Base-by-base conservation (phyloP, 164 flowering plant genomes). In the Saururus chinensis region DNA sequence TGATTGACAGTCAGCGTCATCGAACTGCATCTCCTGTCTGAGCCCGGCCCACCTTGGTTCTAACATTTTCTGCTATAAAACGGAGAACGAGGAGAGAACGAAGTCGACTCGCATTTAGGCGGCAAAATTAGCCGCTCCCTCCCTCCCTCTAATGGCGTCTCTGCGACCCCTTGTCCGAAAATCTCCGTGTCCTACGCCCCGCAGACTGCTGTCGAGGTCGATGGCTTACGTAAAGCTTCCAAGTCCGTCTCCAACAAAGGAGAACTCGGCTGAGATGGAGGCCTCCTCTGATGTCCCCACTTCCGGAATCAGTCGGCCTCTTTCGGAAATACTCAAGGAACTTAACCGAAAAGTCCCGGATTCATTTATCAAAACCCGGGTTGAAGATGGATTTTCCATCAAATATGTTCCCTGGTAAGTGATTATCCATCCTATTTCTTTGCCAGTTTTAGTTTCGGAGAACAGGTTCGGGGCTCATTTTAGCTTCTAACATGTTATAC, bases 311-410 rank as follows among this genome's bases (percentile, higher is more conserved):
- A 75, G 86, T 66, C 70, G 86, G 16, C 95, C 97, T 0, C 75
- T 92, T 58, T 86, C 96, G 7, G 92, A 84, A 57, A 78, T 89
- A 52, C 88, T 89, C 62, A 84, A 77, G 59, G 85, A 87, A 60
- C 86, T 92, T 56, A 86, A 74, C 77, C 83, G 85, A 73, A 82
- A 66, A 64, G 84, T 92, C 61, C 98, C 98, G 4, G 92, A 89
- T 62, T 63, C 88, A 9, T 73, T 87, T 64, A 56, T 92, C 71
- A 74, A 68, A 51, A 56, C 53, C 23, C 96, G 98, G 16, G 19
- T 40, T 1, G 91, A 87, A 68, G 75, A 76, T 55, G 95, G 88
- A 11, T 77, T 79, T 66, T 42, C 85, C 65, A 19, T 76, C 67
- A 84, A 78, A 77, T 89, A 92, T 71, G 72, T 92, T 25, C 96